phyloP scores from a whole-genome alignment of 2,329 filamentous ascomycete species.

The Exophiala lecanii-corni region DNA sequence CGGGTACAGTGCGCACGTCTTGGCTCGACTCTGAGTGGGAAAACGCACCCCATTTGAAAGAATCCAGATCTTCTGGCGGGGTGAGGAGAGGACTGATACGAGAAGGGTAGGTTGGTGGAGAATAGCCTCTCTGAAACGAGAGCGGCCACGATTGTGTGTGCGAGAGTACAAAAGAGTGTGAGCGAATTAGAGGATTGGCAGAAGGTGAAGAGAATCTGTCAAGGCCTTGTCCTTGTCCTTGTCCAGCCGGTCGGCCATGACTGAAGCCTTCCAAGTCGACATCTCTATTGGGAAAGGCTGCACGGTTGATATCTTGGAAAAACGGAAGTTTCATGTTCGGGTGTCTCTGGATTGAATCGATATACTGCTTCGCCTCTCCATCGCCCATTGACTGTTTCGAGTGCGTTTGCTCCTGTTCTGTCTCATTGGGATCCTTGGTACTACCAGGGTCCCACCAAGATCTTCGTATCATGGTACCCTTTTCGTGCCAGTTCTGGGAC shows the following conservation, averaged over 20 bases:
- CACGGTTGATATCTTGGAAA: slow-evolving; percentile 1
- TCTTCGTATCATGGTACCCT: too few relatives aligned
- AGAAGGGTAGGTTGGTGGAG: slow-evolving; percentile 9
- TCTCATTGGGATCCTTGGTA: too few relatives aligned
- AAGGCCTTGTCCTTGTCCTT: not conserved
- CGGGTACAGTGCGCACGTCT: slow-evolving; percentile 10
- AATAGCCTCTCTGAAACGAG: slow-evolving; percentile 2
- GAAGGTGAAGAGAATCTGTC: not conserved
- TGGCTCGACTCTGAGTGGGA: slow-evolving; percentile 2
- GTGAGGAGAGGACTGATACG: slow-evolving; percentile 21
- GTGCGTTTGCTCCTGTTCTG: too few relatives aligned
- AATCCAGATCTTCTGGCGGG: slow-evolving; percentile 28
- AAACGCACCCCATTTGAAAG: slow-evolving; percentile 26
- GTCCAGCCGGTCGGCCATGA: not conserved
- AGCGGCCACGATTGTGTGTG: slow-evolving; percentile 11
- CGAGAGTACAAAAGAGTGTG: slow-evolving; percentile 1
- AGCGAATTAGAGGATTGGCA: not conserved
- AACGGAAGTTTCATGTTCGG: slow-evolving; percentile 5
- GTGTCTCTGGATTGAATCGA: not conserved
- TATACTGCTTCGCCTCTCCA: not conserved
- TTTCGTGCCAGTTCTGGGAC: too few relatives aligned
- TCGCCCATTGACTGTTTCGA: too few relatives aligned
- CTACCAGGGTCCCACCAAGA: too few relatives aligned
- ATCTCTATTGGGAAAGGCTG: not conserved
- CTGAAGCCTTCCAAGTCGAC: not conserved